Conservation (phyloP, 768 basidiomycete genomes). For the Imleria badia region DNA sequence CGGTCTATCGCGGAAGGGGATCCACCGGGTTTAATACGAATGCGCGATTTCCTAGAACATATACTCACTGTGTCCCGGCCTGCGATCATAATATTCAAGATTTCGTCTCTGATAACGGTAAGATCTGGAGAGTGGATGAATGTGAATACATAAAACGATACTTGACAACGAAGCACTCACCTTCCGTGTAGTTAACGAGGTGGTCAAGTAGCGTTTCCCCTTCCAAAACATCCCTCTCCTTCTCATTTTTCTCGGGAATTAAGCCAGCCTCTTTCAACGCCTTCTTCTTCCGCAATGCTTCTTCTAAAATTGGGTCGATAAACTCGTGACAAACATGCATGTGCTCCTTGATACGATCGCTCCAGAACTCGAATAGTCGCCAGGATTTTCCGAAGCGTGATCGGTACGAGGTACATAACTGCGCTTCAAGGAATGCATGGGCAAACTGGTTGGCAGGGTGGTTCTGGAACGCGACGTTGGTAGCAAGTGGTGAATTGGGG, state of each 20-base stretch:
- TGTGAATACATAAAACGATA: neutral
- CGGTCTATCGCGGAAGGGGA: conserved; percentile 21
- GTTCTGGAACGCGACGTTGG: conserved; percentile 11
- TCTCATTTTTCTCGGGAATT: conserved; percentile 3
- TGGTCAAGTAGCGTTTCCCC: conserved; percentile 32
- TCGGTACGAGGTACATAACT: conserved; percentile 41
- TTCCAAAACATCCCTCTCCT: conserved; percentile 13
- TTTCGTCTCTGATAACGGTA: conserved; percentile 35
- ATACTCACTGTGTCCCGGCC: conserved; percentile 34
- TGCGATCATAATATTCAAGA: conserved; percentile 38
- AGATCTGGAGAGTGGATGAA: conserved; percentile 22
- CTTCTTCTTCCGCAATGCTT: conserved; percentile 43
- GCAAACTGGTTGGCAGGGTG: conserved; percentile 44
- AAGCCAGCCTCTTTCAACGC: conserved; percentile 23
- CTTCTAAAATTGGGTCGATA: conserved; percentile 51
- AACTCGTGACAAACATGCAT: conserved; percentile 51
- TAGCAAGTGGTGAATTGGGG: conserved; percentile 14
- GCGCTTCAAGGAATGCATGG: conserved; percentile 50
- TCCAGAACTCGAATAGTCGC: conserved; percentile 53
- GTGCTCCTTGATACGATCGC: conserved; percentile 43
- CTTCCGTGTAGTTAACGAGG: conserved; percentile 31
- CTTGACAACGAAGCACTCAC: conserved; percentile 1
- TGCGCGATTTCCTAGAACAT: neutral
- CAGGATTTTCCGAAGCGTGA: conserved; percentile 43
- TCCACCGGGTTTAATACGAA: neutral